Evolutionary conservation across 1,284 basidiomycete genomes (phyloP), one percentile per base, ranked within the genome.

Genomic region (Naganishia cerealis): DNA sequence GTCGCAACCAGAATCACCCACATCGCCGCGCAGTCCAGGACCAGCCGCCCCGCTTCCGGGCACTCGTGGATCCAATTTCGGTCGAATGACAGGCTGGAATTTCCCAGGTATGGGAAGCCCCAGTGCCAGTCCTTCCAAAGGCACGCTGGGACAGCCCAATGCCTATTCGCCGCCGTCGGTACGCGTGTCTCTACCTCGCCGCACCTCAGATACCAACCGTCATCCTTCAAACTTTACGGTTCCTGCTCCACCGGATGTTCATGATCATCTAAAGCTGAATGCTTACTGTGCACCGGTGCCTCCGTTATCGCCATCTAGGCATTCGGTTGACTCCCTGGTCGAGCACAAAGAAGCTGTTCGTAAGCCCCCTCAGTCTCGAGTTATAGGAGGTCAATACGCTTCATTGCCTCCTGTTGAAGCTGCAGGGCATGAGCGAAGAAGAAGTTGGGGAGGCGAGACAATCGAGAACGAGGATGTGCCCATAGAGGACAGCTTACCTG

Each of bases 261-360:
- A 78, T 67, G 71, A 73, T 6, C 76, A 79, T 57, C 74, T 81
- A 6, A 71, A 71, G 13, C 71, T 81, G 16, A 75, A 75, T 52
- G 75, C 74, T 62, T 80, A 78, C 58, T 80, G 79, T 65, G 79
- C 80, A 1, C 80, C 80, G 12, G 78, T 78, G 1, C 78, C 79
- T 15, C 79, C 78, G 0, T 71, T 71, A n/a, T 80, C 80, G 10
- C 78, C 80, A 7, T 73, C 76, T 6, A 75, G 75, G 68, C 73
- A 72, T 56, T 8, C 21, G 10, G 40, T 38, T 7, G 29, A 21
- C 5, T 36, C 57, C 1, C 33, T 40, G 40, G 42, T 26, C 38
- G 40, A 55, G 13, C 55, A 52, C 54, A 48, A 68, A 53, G 67
- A 54, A 48, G 66, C 56, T 57, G 57, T 59, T 15, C 38, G 36